A percentile compares a stretch with the other conserved stretches of the same genome.
Conservation (phyloP, 2,329 filamentous ascomycete species). For the Cordyceps pruinosa region DNA sequence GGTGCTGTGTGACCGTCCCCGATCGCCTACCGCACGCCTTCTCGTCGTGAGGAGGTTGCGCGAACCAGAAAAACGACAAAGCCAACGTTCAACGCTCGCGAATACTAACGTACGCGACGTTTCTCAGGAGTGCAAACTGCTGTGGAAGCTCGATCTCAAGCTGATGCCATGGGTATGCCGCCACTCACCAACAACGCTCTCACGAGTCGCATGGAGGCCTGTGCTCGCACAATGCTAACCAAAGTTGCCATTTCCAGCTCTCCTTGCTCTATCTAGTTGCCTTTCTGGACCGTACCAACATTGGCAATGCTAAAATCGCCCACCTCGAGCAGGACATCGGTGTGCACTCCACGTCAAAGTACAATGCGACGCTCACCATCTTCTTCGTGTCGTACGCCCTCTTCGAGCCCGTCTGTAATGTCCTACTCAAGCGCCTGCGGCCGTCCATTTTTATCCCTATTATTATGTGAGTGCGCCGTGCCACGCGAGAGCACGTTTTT, state of each 20-base stretch:
- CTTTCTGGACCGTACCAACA: conserved; percentile 72
- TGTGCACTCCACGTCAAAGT: conserved; percentile 53
- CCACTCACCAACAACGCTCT: not conserved
- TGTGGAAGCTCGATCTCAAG: conserved; percentile 54
- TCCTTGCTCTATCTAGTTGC: conserved; percentile 67
- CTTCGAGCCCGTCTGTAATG: conserved; percentile 72
- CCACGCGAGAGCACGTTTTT: not conserved
- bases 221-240: not conserved
- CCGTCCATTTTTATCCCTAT: conserved; percentile 74
- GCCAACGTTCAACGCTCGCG: not conserved
- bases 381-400: conserved; percentile 83
- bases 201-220: not conserved
- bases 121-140: conserved; percentile 51
- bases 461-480: conserved; percentile 72
- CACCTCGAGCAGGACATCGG: conserved; percentile 48
- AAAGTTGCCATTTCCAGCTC: conserved; percentile 36
- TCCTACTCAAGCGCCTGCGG: conserved; percentile 67
- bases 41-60: not conserved
- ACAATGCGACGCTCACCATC: conserved; percentile 69
- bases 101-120: not conserved
- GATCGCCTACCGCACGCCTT: not conserved
- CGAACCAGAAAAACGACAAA: too few relatives aligned
- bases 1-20: not conserved
- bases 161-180: conserved; percentile 51
- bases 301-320: conserved; percentile 61